Conservation (phyloP, 23 red algal genomes). For the Gracilaria caudata region DNA sequence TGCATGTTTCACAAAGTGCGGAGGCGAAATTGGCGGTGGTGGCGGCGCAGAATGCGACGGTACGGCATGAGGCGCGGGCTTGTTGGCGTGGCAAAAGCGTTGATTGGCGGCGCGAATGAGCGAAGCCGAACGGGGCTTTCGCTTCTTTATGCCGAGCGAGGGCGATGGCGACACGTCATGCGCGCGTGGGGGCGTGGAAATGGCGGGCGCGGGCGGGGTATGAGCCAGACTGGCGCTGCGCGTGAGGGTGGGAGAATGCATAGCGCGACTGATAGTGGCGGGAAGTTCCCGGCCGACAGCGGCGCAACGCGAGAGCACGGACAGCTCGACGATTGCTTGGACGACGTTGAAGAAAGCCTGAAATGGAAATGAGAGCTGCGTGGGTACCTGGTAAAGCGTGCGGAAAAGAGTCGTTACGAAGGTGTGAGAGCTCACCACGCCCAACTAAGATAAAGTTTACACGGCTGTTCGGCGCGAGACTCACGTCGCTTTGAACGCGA, state of each 20-base stretch:
- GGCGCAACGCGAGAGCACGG: background rate
- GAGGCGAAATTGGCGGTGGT: background rate
- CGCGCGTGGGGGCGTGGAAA: background rate
- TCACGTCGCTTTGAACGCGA: background rate
- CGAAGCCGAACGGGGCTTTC: constrained; percentile 45
- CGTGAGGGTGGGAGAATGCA: background rate
- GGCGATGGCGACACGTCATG: constrained; percentile 32
- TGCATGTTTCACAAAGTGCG: background rate
- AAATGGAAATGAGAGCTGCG: background rate
- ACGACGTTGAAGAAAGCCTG: background rate
- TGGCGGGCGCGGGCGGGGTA: background rate
- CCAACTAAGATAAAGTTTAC: too few species aligned
- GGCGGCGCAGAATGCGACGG: background rate
- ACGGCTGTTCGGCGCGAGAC: background rate
- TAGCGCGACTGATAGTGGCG: background rate
- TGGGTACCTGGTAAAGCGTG: background rate
- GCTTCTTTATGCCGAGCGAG: constrained; percentile 59
- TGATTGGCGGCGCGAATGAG: constrained; percentile 60
- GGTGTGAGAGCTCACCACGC: background rate
- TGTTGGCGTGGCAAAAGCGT: background rate
- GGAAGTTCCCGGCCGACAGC: constrained; percentile 25
- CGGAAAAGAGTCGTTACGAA: constrained; percentile 6
- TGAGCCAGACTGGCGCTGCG: background rate
- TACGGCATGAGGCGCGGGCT: background rate
- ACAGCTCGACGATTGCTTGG: background rate